A percentile compares a stretch with the other conserved stretches of the same genome.
Conservation (phyloP, 352 stramenopile genomes). For the Phytophthora melonis region DNA sequence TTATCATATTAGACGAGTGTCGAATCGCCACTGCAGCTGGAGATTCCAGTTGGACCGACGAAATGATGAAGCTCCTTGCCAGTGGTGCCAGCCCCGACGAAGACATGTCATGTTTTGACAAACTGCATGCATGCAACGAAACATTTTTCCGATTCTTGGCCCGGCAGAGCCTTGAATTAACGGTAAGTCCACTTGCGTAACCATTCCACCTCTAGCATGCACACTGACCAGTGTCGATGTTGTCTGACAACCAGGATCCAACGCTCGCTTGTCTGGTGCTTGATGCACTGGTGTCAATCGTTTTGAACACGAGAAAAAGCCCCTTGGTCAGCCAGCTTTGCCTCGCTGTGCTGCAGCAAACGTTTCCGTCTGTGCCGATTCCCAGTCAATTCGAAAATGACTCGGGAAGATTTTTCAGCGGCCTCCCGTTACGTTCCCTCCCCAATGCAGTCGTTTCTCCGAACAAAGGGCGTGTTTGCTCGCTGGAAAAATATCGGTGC, state of each 20-base stretch:
- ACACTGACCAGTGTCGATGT: conserved; percentile 12
- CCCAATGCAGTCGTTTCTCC: conserved; percentile 45
- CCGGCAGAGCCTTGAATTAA: conserved; percentile 57
- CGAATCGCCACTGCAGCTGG: conserved; percentile 26
- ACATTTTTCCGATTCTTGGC: conserved; percentile 61
- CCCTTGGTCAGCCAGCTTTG: conserved; percentile 58
- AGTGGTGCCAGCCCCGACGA: conserved; percentile 27
- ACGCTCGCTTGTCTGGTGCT: conserved; percentile 55
- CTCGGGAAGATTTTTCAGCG: conserved; percentile 25
- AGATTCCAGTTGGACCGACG: conserved; percentile 36
- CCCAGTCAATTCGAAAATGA: conserved; percentile 26
- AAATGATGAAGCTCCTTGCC: conserved; percentile 51
- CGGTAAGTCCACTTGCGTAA: conserved; percentile 37
- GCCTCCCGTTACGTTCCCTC: conserved; percentile 43
- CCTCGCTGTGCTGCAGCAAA: conserved; percentile 66
- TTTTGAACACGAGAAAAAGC: conserved; percentile 54
- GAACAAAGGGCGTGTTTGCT: conserved; percentile 43
- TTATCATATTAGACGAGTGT: conserved; percentile 49
- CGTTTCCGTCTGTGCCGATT: conserved; percentile 43
- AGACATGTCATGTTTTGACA: conserved; percentile 24
- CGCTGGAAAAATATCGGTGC: conserved; percentile 59
- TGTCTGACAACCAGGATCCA: conserved; percentile 46
- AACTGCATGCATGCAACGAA: conserved; percentile 23
- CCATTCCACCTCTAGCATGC: not conserved
- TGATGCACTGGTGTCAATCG: conserved; percentile 51